Evolutionary conservation across 1,284 basidiomycete genomes (phyloP).

Genomic region (Malassezia furfur): DNA sequence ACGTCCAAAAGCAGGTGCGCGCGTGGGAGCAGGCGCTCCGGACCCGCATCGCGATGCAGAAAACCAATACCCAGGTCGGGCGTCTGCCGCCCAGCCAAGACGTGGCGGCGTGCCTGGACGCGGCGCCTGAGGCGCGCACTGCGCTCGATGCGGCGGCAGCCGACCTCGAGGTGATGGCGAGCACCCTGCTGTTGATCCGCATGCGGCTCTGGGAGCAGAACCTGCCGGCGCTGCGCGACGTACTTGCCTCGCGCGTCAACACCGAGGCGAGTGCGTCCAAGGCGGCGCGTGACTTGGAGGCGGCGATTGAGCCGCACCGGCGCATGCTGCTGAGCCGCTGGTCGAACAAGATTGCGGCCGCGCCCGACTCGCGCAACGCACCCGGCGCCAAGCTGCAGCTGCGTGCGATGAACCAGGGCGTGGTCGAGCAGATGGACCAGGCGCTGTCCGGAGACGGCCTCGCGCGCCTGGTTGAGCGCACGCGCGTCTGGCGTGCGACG

Average conservation of each 20-base stretch:
- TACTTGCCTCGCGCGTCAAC: not conserved
- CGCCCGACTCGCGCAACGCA: constrained; percentile 17
- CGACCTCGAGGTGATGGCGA: constrained; percentile 20
- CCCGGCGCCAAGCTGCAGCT: constrained; percentile 18
- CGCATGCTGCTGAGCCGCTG: constrained; percentile 28
- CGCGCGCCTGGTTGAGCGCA: constrained; percentile 31
- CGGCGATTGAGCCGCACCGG: constrained; percentile 14
- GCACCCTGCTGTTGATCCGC: not conserved
- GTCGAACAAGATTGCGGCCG: constrained; percentile 28
- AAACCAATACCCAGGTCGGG: constrained; percentile 1
- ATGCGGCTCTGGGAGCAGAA: constrained; percentile 10
- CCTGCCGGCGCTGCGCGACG: not conserved
- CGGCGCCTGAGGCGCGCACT: not conserved
- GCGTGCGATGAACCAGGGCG: constrained; percentile 35
- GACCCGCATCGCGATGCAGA: constrained; percentile 35
- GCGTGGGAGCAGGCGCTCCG: constrained; percentile 34
- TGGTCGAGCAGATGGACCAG: constrained; percentile 29
- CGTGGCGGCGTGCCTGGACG: not conserved
- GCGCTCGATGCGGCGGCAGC: constrained; percentile 12
- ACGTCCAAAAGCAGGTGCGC: constrained; percentile 35
- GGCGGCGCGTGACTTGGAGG: constrained; percentile 22
- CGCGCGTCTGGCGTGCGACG: constrained; percentile 27
- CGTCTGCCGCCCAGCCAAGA: constrained; percentile 7
- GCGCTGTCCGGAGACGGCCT: constrained; percentile 33
- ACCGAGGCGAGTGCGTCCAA: constrained; percentile 8